These are phyloP conservation scores for Blastobotrys mokoenaii DNA, from an alignment of 805 yeast species.

Conservation along the genomic window DNA sequence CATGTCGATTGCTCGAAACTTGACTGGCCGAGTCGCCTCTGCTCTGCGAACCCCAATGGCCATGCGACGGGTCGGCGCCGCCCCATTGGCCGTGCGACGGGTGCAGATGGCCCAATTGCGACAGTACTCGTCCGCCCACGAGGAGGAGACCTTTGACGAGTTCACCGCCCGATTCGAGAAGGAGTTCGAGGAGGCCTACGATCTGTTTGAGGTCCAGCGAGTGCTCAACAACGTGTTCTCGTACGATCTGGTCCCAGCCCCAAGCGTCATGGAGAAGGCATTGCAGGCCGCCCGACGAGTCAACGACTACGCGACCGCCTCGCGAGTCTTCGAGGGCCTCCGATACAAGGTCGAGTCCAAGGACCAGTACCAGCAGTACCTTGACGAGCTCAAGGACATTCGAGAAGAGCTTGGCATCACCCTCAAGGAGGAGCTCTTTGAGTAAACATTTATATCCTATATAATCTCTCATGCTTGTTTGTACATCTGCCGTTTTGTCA, in stretches of 20 bases:
- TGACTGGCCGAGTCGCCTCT: conserved; percentile 6
- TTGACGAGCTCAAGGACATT: conserved; percentile 84
- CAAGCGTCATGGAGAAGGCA: conserved; percentile 91
- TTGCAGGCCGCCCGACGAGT: conserved; percentile 98
- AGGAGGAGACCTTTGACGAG: conserved; percentile 91
- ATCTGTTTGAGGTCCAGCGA: conserved; percentile 82
- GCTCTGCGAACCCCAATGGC: conserved; percentile 8
- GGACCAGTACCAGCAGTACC: conserved; percentile 91
- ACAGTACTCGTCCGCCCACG: conserved; percentile 71
- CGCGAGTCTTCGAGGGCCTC: conserved; percentile 92
- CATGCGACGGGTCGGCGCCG: conserved; percentile 1
- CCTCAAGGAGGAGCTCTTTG: conserved; percentile 79
- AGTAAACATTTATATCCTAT: conserved; percentile 6
- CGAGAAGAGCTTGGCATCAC: conserved; percentile 89
- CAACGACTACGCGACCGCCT: conserved; percentile 97
- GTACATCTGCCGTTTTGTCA: not conserved
- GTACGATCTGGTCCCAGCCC: conserved; percentile 97
- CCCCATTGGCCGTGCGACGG: not conserved
- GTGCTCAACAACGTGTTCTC: conserved; percentile 96
- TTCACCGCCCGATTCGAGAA: conserved; percentile 84
- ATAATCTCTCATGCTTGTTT: not conserved
- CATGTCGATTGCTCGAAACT: conserved; percentile 1
- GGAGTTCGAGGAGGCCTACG: conserved; percentile 92
- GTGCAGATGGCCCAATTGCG: conserved; percentile 30
- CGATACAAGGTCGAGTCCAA: conserved; percentile 92